Evolutionary conservation across 352 stramenopile genomes (phyloP), one percentile per base, ranked within the genome.

Genomic region (Pythium oligandrum): DNA sequence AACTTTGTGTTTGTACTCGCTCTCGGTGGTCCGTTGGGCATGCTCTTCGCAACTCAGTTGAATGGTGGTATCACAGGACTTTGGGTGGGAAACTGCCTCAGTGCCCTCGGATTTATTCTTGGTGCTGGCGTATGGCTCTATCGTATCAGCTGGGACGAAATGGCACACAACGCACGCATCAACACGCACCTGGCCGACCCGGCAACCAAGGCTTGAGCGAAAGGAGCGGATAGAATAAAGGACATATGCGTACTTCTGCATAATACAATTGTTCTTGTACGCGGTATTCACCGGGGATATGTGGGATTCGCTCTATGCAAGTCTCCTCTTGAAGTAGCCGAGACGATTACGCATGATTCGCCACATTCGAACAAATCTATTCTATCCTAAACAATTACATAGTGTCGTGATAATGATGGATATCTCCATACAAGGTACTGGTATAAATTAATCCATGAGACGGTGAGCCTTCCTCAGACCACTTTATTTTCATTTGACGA

Each of bases 1-100:
- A 86, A 73, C 44, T 79, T 83, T 53, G 43, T 74, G 36, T 79
- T 66, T 44, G 53, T 83, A n/a, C 71, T 85, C 37, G 58, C 73
- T 10, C 17, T 88, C 4, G 73, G 71, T 9, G 57, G 80, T 32
- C 75, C 75, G 6, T 54, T 85, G 10, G 73, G 71, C 0, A 40
- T 78, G 39, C 26, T 68, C 35, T 66, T 86, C 35, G 78, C 68
- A 0, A 62, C 84, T 51, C 38, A 66, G 38, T 74, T 72, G 7
- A 52, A 73, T 6, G 40, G 57, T 3, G 75, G 78, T 3, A 69
- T 80, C 54, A 44, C 67, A 1, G 80, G 80, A 0, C 53, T 90
- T 6, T 88, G 77, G 77, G 55, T 65, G 36, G 80, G 80, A 0
- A 68, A 86, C 31, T 71, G 84, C 53, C 52, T 69, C 30, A 77